Evolutionary conservation across 140 eudicot species (phyloP).

Genomic region (Oenanthe javanica): DNA sequence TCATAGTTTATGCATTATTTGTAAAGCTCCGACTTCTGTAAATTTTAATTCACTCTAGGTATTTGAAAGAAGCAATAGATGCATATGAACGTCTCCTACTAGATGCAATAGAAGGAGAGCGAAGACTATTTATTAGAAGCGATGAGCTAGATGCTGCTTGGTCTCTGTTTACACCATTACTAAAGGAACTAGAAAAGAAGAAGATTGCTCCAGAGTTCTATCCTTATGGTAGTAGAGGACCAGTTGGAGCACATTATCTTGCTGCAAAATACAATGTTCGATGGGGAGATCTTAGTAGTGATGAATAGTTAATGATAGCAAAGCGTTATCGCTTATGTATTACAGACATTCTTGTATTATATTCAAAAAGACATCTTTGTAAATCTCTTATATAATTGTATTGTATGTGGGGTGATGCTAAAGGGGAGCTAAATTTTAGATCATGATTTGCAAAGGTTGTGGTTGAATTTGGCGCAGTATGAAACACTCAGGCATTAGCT

Average conservation of each 20-base stretch:
- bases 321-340: too few species aligned
- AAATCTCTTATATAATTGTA: background rate
- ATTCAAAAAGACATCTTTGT: background rate
- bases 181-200: constrained; percentile 69
- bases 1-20: background rate
- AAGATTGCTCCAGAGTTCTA: constrained; percentile 85
- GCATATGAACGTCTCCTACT: constrained; percentile 86
- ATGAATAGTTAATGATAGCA: constrained; percentile 26
- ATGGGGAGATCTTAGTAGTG: constrained; percentile 82
- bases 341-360: background rate
- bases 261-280: constrained; percentile 88
- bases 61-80: constrained; percentile 72
- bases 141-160: constrained; percentile 99
- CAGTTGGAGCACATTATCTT: constrained; percentile 92
- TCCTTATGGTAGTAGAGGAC: constrained; percentile 96
- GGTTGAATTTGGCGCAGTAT: background rate
- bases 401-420: background rate
- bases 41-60: constrained; percentile 36
- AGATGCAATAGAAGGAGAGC: constrained; percentile 89
- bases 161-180: constrained; percentile 72
- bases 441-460: background rate
- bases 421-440: background rate
- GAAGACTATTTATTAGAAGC: constrained; percentile 86
- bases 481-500: background rate
- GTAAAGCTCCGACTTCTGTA: background rate